Percentiles rank a stretch among this genome's conserved stretches.
Conservation (phyloP, 352 stramenopile species). For the Phytophthora capsici region DNA sequence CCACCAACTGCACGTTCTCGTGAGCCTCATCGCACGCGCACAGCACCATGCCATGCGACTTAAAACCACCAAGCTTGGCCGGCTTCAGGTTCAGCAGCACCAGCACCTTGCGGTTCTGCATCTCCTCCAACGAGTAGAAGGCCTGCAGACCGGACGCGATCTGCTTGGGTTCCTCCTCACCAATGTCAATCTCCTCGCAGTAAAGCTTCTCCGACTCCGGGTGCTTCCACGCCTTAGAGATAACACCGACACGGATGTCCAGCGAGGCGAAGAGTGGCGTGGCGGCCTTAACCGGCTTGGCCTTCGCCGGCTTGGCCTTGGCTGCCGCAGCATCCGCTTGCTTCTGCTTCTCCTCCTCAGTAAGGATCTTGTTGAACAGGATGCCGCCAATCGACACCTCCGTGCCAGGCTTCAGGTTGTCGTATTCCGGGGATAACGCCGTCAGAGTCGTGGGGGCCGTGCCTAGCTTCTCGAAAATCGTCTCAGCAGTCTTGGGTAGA, state of each 20-base stretch:
- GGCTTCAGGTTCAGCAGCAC: conserved; percentile 99
- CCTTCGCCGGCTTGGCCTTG: conserved; percentile 49
- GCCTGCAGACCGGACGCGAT: conserved; percentile 95
- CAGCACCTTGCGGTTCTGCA: conserved; percentile 95
- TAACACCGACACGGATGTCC: conserved; percentile 84
- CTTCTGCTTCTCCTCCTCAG: conserved; percentile 77
- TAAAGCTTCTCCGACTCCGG: conserved; percentile 95
- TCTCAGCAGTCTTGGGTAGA: conserved; percentile 89
- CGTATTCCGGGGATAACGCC: conserved; percentile 81
- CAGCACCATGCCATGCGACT: conserved; percentile 97
- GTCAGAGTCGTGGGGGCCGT: conserved; percentile 79
- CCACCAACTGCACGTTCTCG: conserved; percentile 95
- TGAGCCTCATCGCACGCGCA: conserved; percentile 91
- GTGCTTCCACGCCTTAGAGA: conserved; percentile 86
- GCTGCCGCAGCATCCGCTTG: conserved; percentile 57
- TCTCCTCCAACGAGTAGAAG: conserved; percentile 96
- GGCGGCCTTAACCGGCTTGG: conserved; percentile 57
- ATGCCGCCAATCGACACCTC: conserved; percentile 93
- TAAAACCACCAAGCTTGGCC: conserved; percentile 96
- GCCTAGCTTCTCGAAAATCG: conserved; percentile 96
- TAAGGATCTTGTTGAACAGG: conserved; percentile 94
- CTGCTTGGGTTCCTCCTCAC: conserved; percentile 91
- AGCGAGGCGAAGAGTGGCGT: conserved; percentile 75
- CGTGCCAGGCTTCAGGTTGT: conserved; percentile 93
- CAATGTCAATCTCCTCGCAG: conserved; percentile 99